Evolutionary conservation across 2,329 filamentous ascomycete species (phyloP), one percentile per base, ranked within the genome.

Genomic region (Coniella lustricola): DNA sequence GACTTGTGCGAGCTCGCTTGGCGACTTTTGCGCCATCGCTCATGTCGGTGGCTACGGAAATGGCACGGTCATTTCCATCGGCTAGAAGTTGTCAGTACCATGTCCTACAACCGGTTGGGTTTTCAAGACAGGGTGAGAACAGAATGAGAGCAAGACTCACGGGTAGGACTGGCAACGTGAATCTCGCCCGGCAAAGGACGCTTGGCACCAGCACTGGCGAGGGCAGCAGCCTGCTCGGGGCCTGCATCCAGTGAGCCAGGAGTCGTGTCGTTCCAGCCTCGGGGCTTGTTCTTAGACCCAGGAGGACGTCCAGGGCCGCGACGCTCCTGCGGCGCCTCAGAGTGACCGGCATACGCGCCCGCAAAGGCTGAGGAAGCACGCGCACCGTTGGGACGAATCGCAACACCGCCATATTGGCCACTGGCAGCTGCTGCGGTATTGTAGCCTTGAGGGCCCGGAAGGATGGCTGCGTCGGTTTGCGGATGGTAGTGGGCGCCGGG

Each of bases 291-390:
- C 39, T 50, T 52, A 5, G 50, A 52, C 3, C 50, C 50, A 5
- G 44, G 47, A 25, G 50, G 50, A 14, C 50, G 47, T 5, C 50
- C 50, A n/a, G 50, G 50, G 7, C 50, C 47, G 41, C 50, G 50
- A 18, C 50, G 50, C 50, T 52, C 50, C 34, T 52, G 47, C 5
- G 50, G 43, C 22, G 32, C 34, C 34, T 50, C 50, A 4, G 47
- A 20, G 7, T 38, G 21, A n/a, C 17, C 35, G 10, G 36, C 17
- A 4, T 21, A 46, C 25, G 25, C 25, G 17, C 35, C 25, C 20
- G 29, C 25, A 22, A 35, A 1, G 12, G 35, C 21, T 16, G 25
- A 40, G 5, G 38, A 29, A 10, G 25, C 25, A 29, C 25, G 5
- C 25, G 25, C 25, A 29, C 25, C 16, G 9, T 33, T n/a, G 16